These are phyloP conservation scores for Tetrapyrgos nigripes DNA, from an alignment of 1,284 basidiomycete species.

Conservation along the genomic window DNA sequence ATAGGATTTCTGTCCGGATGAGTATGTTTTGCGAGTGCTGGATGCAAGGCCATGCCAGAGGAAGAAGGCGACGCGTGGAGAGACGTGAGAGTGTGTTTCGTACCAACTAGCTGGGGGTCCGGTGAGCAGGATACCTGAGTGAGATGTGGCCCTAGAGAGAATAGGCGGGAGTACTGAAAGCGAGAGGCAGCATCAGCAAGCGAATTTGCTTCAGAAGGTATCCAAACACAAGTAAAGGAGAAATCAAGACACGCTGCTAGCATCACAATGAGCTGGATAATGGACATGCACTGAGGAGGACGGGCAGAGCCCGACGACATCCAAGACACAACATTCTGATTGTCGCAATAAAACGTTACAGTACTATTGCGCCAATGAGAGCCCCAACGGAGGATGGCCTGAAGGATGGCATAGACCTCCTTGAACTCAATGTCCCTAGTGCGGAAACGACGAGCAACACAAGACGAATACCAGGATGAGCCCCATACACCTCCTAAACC, in stretches of 20 bases:
- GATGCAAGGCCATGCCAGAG: constrained; percentile 8
- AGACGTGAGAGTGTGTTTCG: neutral
- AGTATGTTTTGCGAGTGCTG: constrained; percentile 8
- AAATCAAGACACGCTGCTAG: neutral
- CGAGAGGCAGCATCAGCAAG: constrained; percentile 14
- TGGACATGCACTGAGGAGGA: constrained; percentile 11
- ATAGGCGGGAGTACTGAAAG: neutral
- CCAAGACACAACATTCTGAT: constrained; percentile 32
- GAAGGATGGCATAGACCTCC: constrained; percentile 32
- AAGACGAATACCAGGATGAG: constrained; percentile 28
- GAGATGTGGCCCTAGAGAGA: neutral
- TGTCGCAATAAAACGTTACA: constrained; percentile 38
- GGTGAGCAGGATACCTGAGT: neutral
- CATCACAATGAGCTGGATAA: too few relatives aligned
- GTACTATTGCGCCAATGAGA: constrained; percentile 17
- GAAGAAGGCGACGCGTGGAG: constrained; percentile 2
- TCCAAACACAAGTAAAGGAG: constrained; percentile 8
- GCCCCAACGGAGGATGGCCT: constrained; percentile 35
- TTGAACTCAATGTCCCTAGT: constrained; percentile 32
- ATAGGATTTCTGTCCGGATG: constrained; percentile 1
- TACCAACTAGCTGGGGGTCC: neutral
- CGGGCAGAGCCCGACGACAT: constrained; percentile 19
- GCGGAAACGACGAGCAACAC: constrained; percentile 23
- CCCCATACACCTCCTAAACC: constrained; percentile 29
- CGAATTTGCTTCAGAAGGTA: constrained; percentile 3